phyloP scores from a whole-genome alignment of 257 asterid species.

The Jaltomata sinuosa region DNA sequence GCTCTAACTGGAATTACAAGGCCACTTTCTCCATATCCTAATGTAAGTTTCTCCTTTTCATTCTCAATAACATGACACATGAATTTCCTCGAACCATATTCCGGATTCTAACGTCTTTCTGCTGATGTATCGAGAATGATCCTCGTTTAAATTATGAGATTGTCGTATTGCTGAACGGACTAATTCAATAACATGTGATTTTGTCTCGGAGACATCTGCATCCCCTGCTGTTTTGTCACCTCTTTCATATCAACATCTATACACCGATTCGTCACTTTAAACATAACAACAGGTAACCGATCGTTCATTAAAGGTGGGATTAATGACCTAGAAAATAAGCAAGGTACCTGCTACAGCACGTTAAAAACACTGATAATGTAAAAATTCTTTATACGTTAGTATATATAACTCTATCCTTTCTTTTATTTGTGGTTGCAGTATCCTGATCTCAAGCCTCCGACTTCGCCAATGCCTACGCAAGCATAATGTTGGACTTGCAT shows the following conservation, averaged over 20 bases:
- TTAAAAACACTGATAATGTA: background rate
- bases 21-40: conserved; percentile 89
- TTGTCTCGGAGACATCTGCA: background rate
- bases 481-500: conserved; percentile 27
- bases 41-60: conserved; percentile 34
- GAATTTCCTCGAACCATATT: background rate
- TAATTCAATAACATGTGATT: background rate
- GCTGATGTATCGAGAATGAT: background rate
- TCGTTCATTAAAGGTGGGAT: background rate
- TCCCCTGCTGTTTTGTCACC: background rate
- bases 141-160: background rate
- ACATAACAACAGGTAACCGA: background rate
- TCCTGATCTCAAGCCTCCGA: conserved; percentile 90
- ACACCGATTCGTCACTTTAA: background rate
- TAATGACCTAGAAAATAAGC: background rate
- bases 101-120: background rate
- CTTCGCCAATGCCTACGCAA: conserved; percentile 83
- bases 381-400: background rate
- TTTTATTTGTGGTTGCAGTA: conserved; percentile 38
- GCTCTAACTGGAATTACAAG: conserved; percentile 33
- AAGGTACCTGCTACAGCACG: background rate
- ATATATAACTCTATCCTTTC: background rate
- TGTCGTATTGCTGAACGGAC: background rate
- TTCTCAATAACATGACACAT: background rate
- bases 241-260: background rate